phyloP scores from a whole-genome alignment of 2,329 filamentous ascomycete genomes.

The Ophiostoma quercus region DNA sequence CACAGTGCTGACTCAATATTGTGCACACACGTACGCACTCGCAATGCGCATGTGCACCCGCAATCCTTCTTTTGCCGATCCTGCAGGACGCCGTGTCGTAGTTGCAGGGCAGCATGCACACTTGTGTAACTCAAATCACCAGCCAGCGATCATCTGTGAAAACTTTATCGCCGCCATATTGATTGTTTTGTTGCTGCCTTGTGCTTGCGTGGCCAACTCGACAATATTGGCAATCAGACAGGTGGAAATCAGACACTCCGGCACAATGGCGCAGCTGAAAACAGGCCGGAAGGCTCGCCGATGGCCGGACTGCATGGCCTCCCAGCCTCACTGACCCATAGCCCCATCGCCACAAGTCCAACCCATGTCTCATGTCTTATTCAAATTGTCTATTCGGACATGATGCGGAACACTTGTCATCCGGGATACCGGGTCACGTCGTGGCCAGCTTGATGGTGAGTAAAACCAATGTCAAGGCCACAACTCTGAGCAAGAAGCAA shows the following conservation, averaged over 20 bases:
- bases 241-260: not conserved
- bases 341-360: not conserved
- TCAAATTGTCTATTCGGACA: not conserved
- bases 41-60: slow-evolving; percentile 1
- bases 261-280: slow-evolving; percentile 9
- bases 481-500: not conserved
- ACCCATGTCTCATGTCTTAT: not conserved
- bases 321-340: slow-evolving; percentile 11
- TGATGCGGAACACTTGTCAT: not conserved
- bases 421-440: not conserved
- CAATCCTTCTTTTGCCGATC: slow-evolving; percentile 19
- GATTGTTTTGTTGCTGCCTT: not conserved
- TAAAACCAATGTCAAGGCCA: not conserved
- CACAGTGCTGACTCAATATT: not conserved
- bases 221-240: not conserved
- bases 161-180: not conserved
- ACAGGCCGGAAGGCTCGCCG: slow-evolving; percentile 1
- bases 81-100: slow-evolving; percentile 21
- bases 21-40: not conserved
- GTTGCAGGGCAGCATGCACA: slow-evolving; percentile 12
- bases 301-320: not conserved
- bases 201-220: not conserved
- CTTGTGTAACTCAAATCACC: slow-evolving; percentile 4
- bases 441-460: not conserved
- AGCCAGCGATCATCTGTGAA: not conserved